Evolutionary conservation across 192 early-diverging fungal species (phyloP).

Genomic region (Dissophora globulifera): DNA sequence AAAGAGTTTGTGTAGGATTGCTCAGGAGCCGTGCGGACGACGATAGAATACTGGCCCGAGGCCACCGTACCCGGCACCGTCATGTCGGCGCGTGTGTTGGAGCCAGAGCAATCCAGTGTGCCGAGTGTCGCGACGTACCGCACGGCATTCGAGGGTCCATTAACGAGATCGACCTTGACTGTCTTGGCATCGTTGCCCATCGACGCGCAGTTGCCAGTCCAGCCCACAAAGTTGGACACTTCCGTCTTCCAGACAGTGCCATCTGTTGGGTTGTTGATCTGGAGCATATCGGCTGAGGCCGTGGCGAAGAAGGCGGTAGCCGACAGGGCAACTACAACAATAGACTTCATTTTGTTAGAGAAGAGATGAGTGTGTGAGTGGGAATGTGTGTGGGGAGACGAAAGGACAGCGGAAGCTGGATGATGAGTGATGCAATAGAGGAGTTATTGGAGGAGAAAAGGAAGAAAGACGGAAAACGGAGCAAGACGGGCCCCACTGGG

Average conservation of each 20-base stretch:
- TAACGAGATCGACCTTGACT: constrained; percentile 52
- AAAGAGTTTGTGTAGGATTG: constrained; percentile 50
- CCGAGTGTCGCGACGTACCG: constrained; percentile 46
- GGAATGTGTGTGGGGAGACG: background rate
- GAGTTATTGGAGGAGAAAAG: background rate
- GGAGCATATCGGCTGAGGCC: constrained; percentile 42
- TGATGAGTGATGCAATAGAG: too few relatives aligned
- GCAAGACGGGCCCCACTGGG: background rate
- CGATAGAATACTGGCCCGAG: constrained; percentile 43
- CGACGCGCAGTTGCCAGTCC: constrained; percentile 50
- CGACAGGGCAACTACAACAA: background rate
- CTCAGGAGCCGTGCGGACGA: constrained; percentile 38
- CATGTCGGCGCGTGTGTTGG: constrained; percentile 50
- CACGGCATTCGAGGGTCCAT: constrained; percentile 41
- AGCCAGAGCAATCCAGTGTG: constrained; percentile 39
- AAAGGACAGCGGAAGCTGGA: too few relatives aligned
- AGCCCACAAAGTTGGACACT: constrained; percentile 47
- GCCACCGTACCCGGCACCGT: constrained; percentile 33
- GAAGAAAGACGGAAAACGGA: constrained; percentile 14
- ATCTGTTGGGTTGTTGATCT: constrained; percentile 50
- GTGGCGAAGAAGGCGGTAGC: constrained; percentile 9
- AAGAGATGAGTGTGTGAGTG: background rate
- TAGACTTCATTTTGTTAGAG: constrained; percentile 28
- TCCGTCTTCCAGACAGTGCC: constrained; percentile 43
- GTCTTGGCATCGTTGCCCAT: constrained; percentile 44